Evolutionary conservation across 192 early-diverging fungal species (phyloP), one percentile per base, ranked within the genome.

Genomic region (Funneliformis mosseae): DNA sequence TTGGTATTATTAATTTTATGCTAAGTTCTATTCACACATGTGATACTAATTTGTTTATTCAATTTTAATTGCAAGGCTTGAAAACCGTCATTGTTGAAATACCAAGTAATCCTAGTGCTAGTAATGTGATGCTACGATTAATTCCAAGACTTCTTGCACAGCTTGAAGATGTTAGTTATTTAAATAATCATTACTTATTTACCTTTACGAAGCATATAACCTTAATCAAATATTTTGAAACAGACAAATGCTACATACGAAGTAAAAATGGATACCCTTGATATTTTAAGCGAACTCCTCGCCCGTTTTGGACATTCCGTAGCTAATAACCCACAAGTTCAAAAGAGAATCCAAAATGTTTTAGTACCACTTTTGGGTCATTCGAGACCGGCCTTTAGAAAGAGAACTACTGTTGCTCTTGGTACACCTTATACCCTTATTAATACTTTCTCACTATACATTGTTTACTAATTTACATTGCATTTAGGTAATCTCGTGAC

Each of bases 1-100:
- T 96, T 71, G 93, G 94, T 76, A 87, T 91, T 60, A 39, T 48
- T 28, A 33, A 27, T 10, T 60, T 42, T 59, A 28, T 21, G 23
- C 12, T 66, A 28, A 66, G 27, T 27, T 66, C 33, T 4, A 12
- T 48, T 48, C 25, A 9, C 60, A 3, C 25, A 3, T 33, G 0
- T 33, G 33, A 33, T 33, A 33, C 3, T 33, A 33, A 33, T 33
- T 33, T 33, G 0, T 33, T 2, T 33, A 33, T 33, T 33, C 33
- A 28, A 55, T 55, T 10, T 45, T 4, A 45, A 45, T 48, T 61
- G 16, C 7, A 42, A 88, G 87, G 87, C 14, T 63, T 88, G 23
- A 97, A 97, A 83, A 94, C 94, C 6, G 91, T 97, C 14, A 87
- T 97, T 63, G 79, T 88, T 6, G 93, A 95, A 82, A 84, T 96